Percentiles rank a stretch among this genome's conserved stretches.
Evolutionary conservation across 352 stramenopile genomes (phyloP).

Genomic region (Globisporangium cystogenes): DNA sequence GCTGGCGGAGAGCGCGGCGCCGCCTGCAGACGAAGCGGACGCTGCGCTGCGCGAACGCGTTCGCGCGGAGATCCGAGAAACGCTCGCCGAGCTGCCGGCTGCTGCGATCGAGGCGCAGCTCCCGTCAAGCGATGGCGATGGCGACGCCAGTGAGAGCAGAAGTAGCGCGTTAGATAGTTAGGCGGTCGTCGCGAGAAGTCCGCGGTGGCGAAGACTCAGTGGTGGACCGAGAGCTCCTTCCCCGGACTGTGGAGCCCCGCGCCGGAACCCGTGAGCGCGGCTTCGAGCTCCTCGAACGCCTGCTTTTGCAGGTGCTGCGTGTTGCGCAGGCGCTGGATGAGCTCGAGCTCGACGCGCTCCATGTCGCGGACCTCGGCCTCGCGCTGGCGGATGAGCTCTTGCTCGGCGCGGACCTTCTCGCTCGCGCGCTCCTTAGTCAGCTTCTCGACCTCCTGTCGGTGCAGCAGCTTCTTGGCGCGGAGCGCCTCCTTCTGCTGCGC

Average conservation of each 20-base stretch:
- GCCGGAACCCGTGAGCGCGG: conserved; percentile 50
- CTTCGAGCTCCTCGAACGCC: conserved; percentile 80
- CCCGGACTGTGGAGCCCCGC: conserved; percentile 17
- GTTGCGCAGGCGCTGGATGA: conserved; percentile 77
- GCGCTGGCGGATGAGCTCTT: conserved; percentile 50
- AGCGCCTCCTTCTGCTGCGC: conserved; percentile 60
- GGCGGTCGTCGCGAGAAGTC: too few species aligned
- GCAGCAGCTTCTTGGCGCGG: conserved; percentile 56
- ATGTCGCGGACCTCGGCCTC: conserved; percentile 76
- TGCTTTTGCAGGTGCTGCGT: conserved; percentile 85
- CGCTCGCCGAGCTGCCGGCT: background rate
- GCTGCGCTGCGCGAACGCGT: background rate
- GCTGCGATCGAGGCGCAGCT: background rate
- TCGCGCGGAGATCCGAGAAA: background rate
- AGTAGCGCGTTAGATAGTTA: background rate
- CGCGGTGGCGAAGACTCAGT: too few species aligned
- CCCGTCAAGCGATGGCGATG: background rate
- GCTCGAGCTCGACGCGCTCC: conserved; percentile 73
- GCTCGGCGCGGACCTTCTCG: conserved; percentile 59
- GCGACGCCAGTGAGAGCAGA: background rate
- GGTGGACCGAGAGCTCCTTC: conserved; percentile 19
- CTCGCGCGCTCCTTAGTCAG: conserved; percentile 51
- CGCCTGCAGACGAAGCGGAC: background rate
- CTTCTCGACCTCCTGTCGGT: conserved; percentile 72
- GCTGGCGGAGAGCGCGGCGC: background rate